phyloP scores from a whole-genome alignment of 2,329 filamentous ascomycete genomes.

The Leptographium lundbergii region DNA sequence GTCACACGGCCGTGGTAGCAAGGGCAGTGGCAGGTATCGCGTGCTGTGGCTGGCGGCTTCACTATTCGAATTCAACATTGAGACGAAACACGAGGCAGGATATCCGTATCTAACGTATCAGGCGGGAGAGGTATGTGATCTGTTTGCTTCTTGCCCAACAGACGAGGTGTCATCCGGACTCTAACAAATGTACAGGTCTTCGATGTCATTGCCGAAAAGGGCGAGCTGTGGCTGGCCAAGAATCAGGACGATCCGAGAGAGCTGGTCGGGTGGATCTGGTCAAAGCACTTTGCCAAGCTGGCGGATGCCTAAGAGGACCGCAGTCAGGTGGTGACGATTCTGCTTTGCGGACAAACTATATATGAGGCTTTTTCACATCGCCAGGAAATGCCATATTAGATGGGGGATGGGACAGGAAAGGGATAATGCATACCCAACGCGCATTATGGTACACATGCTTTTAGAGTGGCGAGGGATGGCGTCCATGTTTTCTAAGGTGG shows the following conservation, averaged over 20 bases:
- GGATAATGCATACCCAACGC: not conserved
- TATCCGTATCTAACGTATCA: constrained; percentile 95
- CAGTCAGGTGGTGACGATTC: not conserved
- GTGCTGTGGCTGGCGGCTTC: constrained; percentile 87
- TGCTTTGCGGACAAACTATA: not conserved
- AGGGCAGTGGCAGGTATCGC: constrained; percentile 40
- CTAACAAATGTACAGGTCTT: constrained; percentile 47
- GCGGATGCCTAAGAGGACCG: constrained; percentile 29
- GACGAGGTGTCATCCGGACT: no score
- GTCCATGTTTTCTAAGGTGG: not conserved
- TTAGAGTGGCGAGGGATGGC: not conserved
- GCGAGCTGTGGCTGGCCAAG: constrained; percentile 92
- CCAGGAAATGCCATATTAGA: not conserved
- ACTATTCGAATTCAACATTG: constrained; percentile 94
- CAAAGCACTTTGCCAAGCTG: constrained; percentile 80
- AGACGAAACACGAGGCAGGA: constrained; percentile 81
- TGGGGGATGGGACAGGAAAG: not conserved
- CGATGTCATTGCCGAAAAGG: constrained; percentile 89
- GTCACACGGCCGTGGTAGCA: not conserved
- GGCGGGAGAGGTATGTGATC: constrained; percentile 56
- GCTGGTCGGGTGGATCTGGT: constrained; percentile 95
- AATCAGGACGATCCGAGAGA: constrained; percentile 83
- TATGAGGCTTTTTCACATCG: not conserved
- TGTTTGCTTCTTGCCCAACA: not conserved
- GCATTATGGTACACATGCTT: not conserved